Base-by-base conservation (phyloP, 768 basidiomycete species). In the Lactarius hatsudake region DNA sequence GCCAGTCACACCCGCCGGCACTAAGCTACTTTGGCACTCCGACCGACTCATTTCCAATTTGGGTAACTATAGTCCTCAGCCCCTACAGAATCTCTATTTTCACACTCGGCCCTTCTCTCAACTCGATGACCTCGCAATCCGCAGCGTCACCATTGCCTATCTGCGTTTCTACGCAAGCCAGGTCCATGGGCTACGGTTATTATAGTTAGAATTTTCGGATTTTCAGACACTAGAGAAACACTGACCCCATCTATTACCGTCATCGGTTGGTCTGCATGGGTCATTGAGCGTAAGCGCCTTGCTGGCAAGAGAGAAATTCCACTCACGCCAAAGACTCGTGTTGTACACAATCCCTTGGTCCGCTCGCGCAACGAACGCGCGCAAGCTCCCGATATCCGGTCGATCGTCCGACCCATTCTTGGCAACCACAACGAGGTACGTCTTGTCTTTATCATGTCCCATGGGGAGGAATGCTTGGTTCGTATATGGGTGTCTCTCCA, bases 381-480 rank as follows among this genome's bases (percentile, higher is more conserved):
- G 85, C 64, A 94, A 69, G 0, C 87, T 94, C 53, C 75, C 72
- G 66, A 94, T 70, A 74, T 96, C 88, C 1, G 97, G 97, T 70
- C 81, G 80, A 75, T 91, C 92, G 69, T 94, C 86, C 10, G 68
- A 70, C 2, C 90, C 92, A 67, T 91, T 94, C 73, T 89, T 77
- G 13, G 94, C 93, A 1, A 94, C 96, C 20, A 96, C 87, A 13
- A 96, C 93, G 54, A 98, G 79, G 75, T 96, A 96, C 40, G 78
- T 76, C 30, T 78, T 76, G 0, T 82, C 84, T 7, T 84, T 79
- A 28, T 84, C 83, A 30, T 78, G 76, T 5, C 94, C 93, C 93
- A 98, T 94, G 10, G 97, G 96, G 64, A 98, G 85, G 76, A 98
- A 98, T 7, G 91, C 88, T 75, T 98, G 96, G 71, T 89, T 96